phyloP scores from a whole-genome alignment of 2,329 filamentous ascomycete species.

The Talaromyces piceae region DNA sequence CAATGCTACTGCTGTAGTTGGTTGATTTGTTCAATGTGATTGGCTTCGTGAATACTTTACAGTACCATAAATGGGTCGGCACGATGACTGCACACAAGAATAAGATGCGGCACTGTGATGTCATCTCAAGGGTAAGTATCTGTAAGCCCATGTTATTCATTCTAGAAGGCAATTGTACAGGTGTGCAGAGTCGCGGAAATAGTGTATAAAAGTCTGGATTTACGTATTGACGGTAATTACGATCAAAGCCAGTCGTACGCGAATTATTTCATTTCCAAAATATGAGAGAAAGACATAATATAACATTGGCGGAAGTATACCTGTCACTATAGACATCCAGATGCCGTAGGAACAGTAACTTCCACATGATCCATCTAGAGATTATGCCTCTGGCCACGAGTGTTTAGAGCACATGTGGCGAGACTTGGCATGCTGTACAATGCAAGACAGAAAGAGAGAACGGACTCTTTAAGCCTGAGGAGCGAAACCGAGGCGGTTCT shows the following conservation, averaged over 20 bases:
- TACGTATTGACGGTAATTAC: too few species aligned
- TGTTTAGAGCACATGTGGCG: background rate
- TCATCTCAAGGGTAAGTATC: background rate
- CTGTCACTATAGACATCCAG: background rate
- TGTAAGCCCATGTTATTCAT: too few species aligned
- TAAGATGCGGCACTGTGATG: background rate
- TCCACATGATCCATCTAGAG: background rate
- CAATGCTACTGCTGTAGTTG: too few species aligned
- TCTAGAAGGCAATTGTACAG: too few species aligned
- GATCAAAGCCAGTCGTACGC: too few species aligned
- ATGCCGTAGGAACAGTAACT: background rate
- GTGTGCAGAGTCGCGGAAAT: too few species aligned
- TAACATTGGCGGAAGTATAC: background rate
- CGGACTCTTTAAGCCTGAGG: slow-evolving; percentile 22
- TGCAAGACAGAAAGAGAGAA: background rate
- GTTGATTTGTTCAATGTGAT: background rate
- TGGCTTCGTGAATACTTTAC: too few species aligned
- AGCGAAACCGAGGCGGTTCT: slow-evolving; percentile 44
- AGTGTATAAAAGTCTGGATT: too few species aligned
- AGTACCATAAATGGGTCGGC: too few species aligned
- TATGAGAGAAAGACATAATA: background rate
- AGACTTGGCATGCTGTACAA: background rate
- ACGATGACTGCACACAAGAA: background rate
- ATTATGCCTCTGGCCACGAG: background rate
- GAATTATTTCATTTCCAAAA: background rate